These are phyloP conservation scores for Sporothrix schenckii DNA, from an alignment of 2,329 filamentous ascomycete genomes.

Conservation along the genomic window DNA sequence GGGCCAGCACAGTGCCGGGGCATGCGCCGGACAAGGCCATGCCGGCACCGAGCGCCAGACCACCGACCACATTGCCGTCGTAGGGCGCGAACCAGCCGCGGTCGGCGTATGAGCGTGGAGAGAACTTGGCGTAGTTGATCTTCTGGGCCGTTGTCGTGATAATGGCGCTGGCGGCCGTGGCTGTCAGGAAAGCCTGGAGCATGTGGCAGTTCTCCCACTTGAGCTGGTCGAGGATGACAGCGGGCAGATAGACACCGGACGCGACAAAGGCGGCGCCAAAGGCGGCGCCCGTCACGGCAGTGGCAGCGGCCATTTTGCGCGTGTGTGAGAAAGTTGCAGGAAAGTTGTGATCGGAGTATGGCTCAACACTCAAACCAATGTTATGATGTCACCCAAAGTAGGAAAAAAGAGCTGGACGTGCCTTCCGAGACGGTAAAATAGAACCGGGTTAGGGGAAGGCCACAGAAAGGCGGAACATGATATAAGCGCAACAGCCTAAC, in stretches of 20 bases:
- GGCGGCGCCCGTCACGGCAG: slow-evolving; percentile 55
- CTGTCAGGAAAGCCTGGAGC: slow-evolving; percentile 65
- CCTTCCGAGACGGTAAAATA: background rate
- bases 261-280: slow-evolving; percentile 65
- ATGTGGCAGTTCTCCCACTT: slow-evolving; percentile 65
- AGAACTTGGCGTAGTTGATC: slow-evolving; percentile 49
- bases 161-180: slow-evolving; percentile 61
- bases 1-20: slow-evolving; percentile 65
- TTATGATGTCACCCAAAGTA: background rate
- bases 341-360: background rate
- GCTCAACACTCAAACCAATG: too few species aligned
- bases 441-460: background rate
- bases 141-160: slow-evolving; percentile 52
- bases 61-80: slow-evolving; percentile 68
- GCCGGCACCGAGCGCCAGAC: slow-evolving; percentile 63
- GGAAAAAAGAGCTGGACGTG: background rate
- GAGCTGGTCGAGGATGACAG: slow-evolving; percentile 64
- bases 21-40: slow-evolving; percentile 69
- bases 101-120: slow-evolving; percentile 55
- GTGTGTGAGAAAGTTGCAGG: background rate
- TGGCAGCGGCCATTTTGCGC: slow-evolving; percentile 37
- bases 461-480: background rate
- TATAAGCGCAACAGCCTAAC: background rate
- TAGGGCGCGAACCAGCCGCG: slow-evolving; percentile 58
- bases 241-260: slow-evolving; percentile 63